phyloP scores from a whole-genome alignment of 2,329 filamentous ascomycete species.

The Sporothrix euskadiensis region DNA sequence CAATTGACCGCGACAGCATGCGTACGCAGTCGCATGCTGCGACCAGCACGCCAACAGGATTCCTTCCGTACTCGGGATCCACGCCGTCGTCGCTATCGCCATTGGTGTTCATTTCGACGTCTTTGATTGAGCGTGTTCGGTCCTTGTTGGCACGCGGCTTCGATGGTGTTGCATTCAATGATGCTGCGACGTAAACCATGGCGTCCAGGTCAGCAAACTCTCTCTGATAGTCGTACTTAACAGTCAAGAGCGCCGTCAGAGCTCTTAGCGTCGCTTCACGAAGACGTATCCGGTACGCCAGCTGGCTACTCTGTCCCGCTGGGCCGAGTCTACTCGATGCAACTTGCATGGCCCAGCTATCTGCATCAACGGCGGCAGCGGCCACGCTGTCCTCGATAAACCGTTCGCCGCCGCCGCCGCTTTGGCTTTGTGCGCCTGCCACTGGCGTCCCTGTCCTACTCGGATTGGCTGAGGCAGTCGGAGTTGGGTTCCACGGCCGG shows the following conservation, averaged over 20 bases:
- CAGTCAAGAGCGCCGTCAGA: constrained; percentile 76
- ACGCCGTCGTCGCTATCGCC: constrained; percentile 35
- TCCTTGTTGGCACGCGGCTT: constrained; percentile 52
- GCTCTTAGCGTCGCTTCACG: constrained; percentile 76
- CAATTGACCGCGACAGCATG: constrained; percentile 81
- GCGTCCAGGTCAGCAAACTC: constrained; percentile 79
- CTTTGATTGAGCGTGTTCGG: constrained; percentile 15
- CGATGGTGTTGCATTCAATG: constrained; percentile 60
- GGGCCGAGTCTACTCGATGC: constrained; percentile 52
- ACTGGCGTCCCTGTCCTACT: constrained; percentile 16
- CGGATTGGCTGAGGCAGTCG: constrained; percentile 29
- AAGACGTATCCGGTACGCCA: constrained; percentile 70
- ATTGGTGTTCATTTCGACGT: not conserved
- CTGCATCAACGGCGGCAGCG: not conserved
- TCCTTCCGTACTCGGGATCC: constrained; percentile 62
- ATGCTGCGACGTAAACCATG: constrained; percentile 79
- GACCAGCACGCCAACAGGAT: constrained; percentile 74
- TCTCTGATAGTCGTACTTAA: constrained; percentile 82
- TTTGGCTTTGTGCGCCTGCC: constrained; percentile 4
- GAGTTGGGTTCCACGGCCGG: constrained; percentile 43
- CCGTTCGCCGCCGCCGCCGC: not conserved
- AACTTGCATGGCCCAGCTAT: constrained; percentile 36
- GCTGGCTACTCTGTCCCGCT: constrained; percentile 59
- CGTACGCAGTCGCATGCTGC: constrained; percentile 82
- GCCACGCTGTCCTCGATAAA: not conserved